A percentile compares a stretch with the other conserved stretches of the same genome.
These are phyloP conservation scores for Colletotrichum euphorbiae DNA, from an alignment of 2,329 filamentous ascomycete species.

Conservation along the genomic window DNA sequence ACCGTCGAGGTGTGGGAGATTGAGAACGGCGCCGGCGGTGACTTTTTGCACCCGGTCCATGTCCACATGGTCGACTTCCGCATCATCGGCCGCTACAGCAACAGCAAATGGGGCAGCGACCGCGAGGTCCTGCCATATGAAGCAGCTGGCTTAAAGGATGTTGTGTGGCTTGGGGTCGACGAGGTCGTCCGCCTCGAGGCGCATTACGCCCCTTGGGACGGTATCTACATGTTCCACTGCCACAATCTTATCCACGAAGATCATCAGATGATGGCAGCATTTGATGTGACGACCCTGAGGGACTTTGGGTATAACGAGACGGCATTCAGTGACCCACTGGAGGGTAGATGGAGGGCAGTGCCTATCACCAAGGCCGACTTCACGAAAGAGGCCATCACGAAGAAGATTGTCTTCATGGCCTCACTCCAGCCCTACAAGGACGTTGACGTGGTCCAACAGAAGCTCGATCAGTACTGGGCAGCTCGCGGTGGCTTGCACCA, in stretches of 20 bases:
- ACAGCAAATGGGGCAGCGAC: constrained; percentile 45
- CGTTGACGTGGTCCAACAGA: not conserved
- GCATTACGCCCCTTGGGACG: constrained; percentile 64
- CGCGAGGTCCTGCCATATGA: constrained; percentile 63
- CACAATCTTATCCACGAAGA: constrained; percentile 61
- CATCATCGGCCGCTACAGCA: constrained; percentile 58
- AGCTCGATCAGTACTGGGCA: constrained; percentile 17
- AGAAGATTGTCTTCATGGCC: constrained; percentile 32
- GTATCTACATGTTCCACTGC: constrained; percentile 63
- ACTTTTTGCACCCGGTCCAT: constrained; percentile 66
- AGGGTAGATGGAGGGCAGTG: constrained; percentile 47
- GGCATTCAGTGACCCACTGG: constrained; percentile 53
- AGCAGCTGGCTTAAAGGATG: constrained; percentile 66
- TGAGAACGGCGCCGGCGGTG: constrained; percentile 61
- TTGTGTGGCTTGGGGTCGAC: constrained; percentile 63
- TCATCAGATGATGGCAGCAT: constrained; percentile 59
- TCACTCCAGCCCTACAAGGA: constrained; percentile 31
- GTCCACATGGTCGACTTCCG: constrained; percentile 71
- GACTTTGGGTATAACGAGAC: constrained; percentile 54
- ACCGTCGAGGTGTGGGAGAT: constrained; percentile 62
- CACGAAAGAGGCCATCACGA: constrained; percentile 18
- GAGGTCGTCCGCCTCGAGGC: constrained; percentile 64
- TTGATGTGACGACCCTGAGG: constrained; percentile 54
- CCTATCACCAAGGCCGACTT: constrained; percentile 22
- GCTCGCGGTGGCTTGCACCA: constrained; percentile 6